Evolutionary conservation across 768 basidiomycete genomes (phyloP), one percentile per base, ranked within the genome.

Genomic region (Leccinum aurantiacum): DNA sequence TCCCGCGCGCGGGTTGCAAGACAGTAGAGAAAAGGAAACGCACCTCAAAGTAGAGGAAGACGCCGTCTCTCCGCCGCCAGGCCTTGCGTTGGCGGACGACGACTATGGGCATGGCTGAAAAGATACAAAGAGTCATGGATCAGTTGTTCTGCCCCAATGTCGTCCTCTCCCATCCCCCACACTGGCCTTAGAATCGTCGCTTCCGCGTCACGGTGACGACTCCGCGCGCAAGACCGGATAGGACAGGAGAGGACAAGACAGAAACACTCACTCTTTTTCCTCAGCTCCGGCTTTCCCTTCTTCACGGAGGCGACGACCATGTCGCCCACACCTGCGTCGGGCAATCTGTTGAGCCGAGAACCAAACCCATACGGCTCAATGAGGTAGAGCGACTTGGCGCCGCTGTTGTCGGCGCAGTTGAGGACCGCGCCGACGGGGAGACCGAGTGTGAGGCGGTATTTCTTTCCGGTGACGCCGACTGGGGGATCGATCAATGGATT

Each of bases 241-340:
- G 29, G 3, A 15, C 22, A 19, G 19, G 11, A 24, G 3, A 14
- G n/a, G 2, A 11, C 41, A 35, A 31, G 2, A 11, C 41, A 35
- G n/a, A 9, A 51, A 57, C 48, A 83, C 94, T 71, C 75, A 96
- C 94, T 96, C 84, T 99, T 99, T 84, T 99, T 99, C 79, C 97
- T 88, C 75, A 99, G 79, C 79, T 99, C 97, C 37, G 97, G 97
- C 82, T 99, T 98, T 77, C 97, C 97, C 85, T 98, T 98, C 87
- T 99, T 98, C 72, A 99, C 97, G 56, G 91, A 93, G 60, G 93
- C 93, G 60, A 96, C 91, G 63, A 95, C 87, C 93, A 95, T 95
- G 76, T 95, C 93, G 59, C 93, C 92, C 60, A 93, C 91, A 82
- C 89, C 90, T 63, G 91, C 95, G 76, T 97, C 96, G 63, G 97